Evolutionary conservation across 805 yeast species (phyloP), one percentile per base, ranked within the genome.

Genomic region (Lachancea kluyveri): DNA sequence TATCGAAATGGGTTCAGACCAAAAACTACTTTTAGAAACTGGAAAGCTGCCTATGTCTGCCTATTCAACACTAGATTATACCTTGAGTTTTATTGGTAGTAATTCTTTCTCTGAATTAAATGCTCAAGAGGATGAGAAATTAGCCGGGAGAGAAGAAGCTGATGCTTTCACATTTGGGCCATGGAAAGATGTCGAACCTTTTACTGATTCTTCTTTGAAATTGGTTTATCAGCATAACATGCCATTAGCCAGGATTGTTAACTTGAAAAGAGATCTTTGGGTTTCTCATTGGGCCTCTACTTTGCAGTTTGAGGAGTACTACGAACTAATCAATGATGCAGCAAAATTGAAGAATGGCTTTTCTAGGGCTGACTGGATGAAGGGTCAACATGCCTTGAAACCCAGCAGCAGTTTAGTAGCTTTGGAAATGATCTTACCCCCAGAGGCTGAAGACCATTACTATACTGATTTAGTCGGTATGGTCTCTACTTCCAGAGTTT

Each of bases 391-490:
- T 12, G 70, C 67, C 18, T 49, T 64, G 41, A 65, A 70, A 46
- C 65, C 70, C 39, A 67, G 74, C 31, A 75, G 79, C 35, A 78
- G 84, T 3, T 56, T 85, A 24, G 67, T 73, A 19, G 74, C 73
- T 17, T 52, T 87, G 37, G 79, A 76, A 39, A 55, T 84, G 39
- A 69, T 68, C 6, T 54, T 83, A 18, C 72, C 72, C 8, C 55
- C 60, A 14, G 59, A 60, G 17, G 63, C 79, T 12, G 54, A 67
- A n/a, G 92, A 79, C 39, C 71, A 78, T 36, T 92, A 84, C 62
- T 85, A 67, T 54, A 79, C 86, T 8, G 98, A 92, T 58, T 72
- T 81, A 43, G 95, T 90, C 17, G 98, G 98, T 21, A 84, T 85
- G 60, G 95, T 90, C 9, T 79, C 95, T 5, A 83, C 96, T 3